Conservation (phyloP, 768 basidiomycete species). For the Naganishia friedmannii region DNA sequence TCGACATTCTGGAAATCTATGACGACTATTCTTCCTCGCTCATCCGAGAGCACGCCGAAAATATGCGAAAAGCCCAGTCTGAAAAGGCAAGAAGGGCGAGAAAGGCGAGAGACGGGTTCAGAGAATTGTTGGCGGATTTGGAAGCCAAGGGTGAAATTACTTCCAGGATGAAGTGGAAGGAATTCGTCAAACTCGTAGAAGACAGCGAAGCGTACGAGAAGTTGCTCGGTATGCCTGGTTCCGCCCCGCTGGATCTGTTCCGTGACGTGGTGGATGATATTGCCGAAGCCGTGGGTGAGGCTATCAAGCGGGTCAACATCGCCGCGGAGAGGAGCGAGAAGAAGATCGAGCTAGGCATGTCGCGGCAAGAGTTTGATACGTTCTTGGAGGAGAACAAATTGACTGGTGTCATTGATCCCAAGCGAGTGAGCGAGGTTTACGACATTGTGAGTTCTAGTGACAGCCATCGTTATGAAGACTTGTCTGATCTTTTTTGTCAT, state of each 20-base stretch:
- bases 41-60: slow-evolving; percentile 87
- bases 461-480: no score
- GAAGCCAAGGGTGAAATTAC: slow-evolving; percentile 65
- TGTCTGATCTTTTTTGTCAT: no score
- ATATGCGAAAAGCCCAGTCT: slow-evolving; percentile 71
- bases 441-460: slow-evolving; percentile 35
- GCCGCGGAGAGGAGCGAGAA: slow-evolving; percentile 47
- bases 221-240: slow-evolving; percentile 88
- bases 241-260: slow-evolving; percentile 91
- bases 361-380: slow-evolving; percentile 44
- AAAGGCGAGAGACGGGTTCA: slow-evolving; percentile 87
- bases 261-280: slow-evolving; percentile 88
- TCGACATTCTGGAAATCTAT: slow-evolving; percentile 88
- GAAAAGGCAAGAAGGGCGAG: slow-evolving; percentile 80
- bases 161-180: slow-evolving; percentile 86
- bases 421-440: slow-evolving; percentile 61
- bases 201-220: slow-evolving; percentile 78
- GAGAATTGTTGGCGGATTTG: slow-evolving; percentile 71
- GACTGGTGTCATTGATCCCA: slow-evolving; percentile 63
- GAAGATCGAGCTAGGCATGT: slow-evolving; percentile 41
- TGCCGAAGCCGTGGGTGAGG: slow-evolving; percentile 78
- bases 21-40: slow-evolving; percentile 89
- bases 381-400: slow-evolving; percentile 42
- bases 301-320: slow-evolving; percentile 61
- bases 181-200: slow-evolving; percentile 72